Base-by-base conservation (phyloP, 2,329 filamentous ascomycete genomes). In the Dendryphion nanum region DNA sequence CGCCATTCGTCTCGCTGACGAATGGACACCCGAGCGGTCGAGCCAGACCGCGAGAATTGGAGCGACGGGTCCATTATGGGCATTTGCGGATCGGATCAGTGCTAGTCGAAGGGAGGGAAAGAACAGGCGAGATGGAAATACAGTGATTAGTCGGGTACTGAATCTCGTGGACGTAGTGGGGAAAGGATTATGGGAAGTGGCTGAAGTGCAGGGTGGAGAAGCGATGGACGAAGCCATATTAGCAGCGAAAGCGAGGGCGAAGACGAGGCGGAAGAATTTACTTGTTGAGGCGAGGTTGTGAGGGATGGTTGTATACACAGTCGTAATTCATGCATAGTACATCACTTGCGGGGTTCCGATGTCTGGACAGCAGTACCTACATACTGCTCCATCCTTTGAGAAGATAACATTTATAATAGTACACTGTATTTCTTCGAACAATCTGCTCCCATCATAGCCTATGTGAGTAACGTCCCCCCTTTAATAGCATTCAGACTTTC, bases 111-210 rank as follows among this genome's bases (percentile, higher is more conserved):
- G 91, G 30, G 93, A 97, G 70, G 93, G 93, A 6, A 98, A 97
- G 79, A 96, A 97, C 62, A 75, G 93, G 16, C 78, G 91, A n/a
- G 93, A 98, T 63, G 90, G 90, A 10, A 86, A 85, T 1, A 95
- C 89, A 0, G 90, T 97, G 3, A 86, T 84, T 51, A 86, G 79
- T 10, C 77, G 93, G 15, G 91, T 98, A 8, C 67, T 97, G 24
- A 72, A 75, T 5, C 74, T 97, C 50, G 84, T 86, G 6, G 89
- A 95, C 57, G 66, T 76, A 32, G 75, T 95, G 7, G 90, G 89
- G 0, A 66, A 72, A 36, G 74, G 76, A 42, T 63, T 97, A 15
- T 96, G 87, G 66, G 76, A 75, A 14, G 50, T 48, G 23, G 44
- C 26, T 43, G 46, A 45, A 7, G 41, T 35, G 17, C 48, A 42